phyloP scores from a whole-genome alignment of 192 early-diverging fungal species.

The Entophlyctis luteolus region DNA sequence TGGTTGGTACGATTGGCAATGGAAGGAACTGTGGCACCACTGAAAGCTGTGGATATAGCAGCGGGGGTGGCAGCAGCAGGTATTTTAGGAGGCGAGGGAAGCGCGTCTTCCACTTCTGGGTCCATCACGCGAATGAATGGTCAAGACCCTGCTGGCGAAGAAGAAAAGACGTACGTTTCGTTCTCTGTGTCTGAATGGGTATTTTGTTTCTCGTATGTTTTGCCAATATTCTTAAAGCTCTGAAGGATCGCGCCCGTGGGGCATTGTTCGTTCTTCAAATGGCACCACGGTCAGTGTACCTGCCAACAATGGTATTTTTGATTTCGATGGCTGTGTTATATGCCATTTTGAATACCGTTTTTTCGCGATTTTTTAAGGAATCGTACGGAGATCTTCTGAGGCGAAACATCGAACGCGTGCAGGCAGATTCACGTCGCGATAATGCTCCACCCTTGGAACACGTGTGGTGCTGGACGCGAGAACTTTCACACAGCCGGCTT shows the following conservation, averaged over 20 bases:
- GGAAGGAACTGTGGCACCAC: slow-evolving; percentile 35
- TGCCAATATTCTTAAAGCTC: not conserved
- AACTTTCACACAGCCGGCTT: slow-evolving; percentile 21
- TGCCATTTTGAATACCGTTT: not conserved
- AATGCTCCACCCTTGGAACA: slow-evolving; percentile 26
- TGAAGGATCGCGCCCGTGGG: slow-evolving; percentile 26
- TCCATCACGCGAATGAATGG: too few relatives aligned
- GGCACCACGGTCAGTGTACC: slow-evolving; percentile 37
- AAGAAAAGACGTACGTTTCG: slow-evolving; percentile 31
- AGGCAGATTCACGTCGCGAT: slow-evolving; percentile 29
- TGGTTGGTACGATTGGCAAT: slow-evolving; percentile 37
- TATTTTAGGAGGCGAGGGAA: not conserved
- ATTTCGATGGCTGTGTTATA: not conserved
- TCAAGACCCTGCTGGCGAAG: not conserved
- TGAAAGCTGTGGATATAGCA: slow-evolving; percentile 1
- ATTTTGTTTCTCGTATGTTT: not conserved
- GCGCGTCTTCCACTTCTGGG: not conserved
- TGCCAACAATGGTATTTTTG: slow-evolving; percentile 29
- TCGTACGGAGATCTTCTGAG: slow-evolving; percentile 38
- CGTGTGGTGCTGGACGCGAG: slow-evolving; percentile 42
- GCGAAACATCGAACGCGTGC: slow-evolving; percentile 31
- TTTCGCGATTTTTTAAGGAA: slow-evolving; percentile 1
- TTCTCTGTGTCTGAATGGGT: slow-evolving; percentile 42
- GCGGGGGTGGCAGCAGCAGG: not conserved
- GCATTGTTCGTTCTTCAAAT: slow-evolving; percentile 39